Conservation (phyloP, 306 rosid species). For the Comarum palustre region DNA sequence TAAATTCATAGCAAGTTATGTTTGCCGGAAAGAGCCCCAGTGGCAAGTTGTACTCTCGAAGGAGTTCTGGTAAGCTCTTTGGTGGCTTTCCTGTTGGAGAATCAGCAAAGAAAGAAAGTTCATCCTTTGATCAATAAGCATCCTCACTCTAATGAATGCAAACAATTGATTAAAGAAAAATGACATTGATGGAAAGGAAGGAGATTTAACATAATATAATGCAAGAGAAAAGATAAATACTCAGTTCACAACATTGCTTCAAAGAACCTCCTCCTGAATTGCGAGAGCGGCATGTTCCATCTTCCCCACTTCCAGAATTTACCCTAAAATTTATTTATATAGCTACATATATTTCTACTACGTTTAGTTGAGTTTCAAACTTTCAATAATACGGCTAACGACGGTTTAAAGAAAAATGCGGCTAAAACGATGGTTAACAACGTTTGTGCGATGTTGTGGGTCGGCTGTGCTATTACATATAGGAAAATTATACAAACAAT, state of each 20-base stretch:
- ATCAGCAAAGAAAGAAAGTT: background rate
- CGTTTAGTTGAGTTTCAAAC: too few relatives aligned
- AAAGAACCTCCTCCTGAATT: too few relatives aligned
- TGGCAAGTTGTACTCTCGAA: constrained; percentile 83
- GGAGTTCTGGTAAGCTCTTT: constrained; percentile 82
- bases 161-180: background rate
- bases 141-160: background rate
- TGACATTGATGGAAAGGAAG: background rate
- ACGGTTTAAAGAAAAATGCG: too few relatives aligned
- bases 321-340: too few relatives aligned
- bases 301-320: too few relatives aligned
- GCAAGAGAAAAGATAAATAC: background rate
- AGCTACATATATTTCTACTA: too few relatives aligned
- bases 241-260: background rate
- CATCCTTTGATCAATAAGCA: background rate
- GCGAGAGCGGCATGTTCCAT: too few relatives aligned
- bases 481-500: too few relatives aligned
- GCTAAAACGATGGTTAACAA: too few relatives aligned
- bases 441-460: too few relatives aligned
- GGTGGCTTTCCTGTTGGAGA: constrained; percentile 61
- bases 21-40: constrained; percentile 84
- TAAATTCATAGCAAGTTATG: constrained; percentile 75
- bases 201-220: background rate
- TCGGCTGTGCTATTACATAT: too few relatives aligned
- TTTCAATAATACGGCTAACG: too few relatives aligned